Base-by-base conservation (phyloP, 192 early-diverging fungal genomes). In the Polychytrium aggregatum region DNA sequence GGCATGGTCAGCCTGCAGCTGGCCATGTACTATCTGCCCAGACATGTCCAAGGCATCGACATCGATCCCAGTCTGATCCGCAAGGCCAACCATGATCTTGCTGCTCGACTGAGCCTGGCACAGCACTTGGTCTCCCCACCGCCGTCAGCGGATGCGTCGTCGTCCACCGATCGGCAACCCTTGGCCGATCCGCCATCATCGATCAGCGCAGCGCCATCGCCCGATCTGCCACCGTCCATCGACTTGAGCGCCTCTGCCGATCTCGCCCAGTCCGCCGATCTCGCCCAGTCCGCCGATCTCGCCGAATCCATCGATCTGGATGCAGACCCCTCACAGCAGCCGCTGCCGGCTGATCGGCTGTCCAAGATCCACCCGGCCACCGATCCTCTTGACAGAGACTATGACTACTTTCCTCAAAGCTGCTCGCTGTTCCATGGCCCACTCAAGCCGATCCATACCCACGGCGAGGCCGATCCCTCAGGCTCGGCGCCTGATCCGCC, bases 41-140 rank as follows among this genome's bases (percentile, higher is more conserved):
- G 4, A 2, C 56, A 49, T 54, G 72, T 85, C 18, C 65, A 73
- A 3, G 87, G 85, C 7, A 70, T 90, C 7, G 87, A 90, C 53
- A 76, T 90, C 41, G 87, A 90, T 49, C 59, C 68, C 3, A 46
- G 37, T 16, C 53, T 90, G 55, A 72, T 87, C 39, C 43, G 48
- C 6, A 73, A 76, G 28, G 87, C 87, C 10, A 51, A 70, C 17
- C n/a, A n/a, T n/a, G n/a, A n/a, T n/a, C n/a, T n/a, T n/a, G n/a
- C n/a, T n/a, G n/a, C n/a, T n/a, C n/a, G n/a, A n/a, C n/a, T n/a
- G n/a, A n/a, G n/a, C n/a, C n/a, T n/a, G n/a, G n/a, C n/a, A n/a
- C n/a, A n/a, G n/a, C n/a, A n/a, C n/a, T n/a, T n/a, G n/a, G n/a
- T n/a, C n/a, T n/a, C n/a, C n/a, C n/a, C n/a, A n/a, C n/a, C n/a